These are phyloP conservation scores for Gossypioides kirkii DNA, from an alignment of 345 rosid genomes.

Conservation along the genomic window DNA sequence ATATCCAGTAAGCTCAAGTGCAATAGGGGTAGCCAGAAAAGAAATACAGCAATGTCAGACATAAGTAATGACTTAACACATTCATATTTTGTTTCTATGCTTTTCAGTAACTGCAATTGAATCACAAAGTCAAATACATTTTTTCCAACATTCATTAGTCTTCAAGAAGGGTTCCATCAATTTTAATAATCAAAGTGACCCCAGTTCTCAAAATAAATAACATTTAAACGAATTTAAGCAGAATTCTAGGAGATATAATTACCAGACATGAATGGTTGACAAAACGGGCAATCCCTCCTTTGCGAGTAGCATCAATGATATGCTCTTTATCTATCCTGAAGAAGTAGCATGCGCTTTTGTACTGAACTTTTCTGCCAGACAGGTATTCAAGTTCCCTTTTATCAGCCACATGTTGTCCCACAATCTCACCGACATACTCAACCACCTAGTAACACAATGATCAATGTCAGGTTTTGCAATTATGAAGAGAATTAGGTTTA, in stretches of 20 bases:
- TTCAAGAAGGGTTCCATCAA: background rate
- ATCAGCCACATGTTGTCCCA: conserved; percentile 46
- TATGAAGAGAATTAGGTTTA: background rate
- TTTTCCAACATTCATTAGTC: background rate
- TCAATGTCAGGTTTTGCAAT: conserved; percentile 11
- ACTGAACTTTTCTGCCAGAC: conserved; percentile 51
- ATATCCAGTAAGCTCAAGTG: background rate
- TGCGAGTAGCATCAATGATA: conserved; percentile 52
- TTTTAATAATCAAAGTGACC: background rate
- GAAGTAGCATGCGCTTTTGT: conserved; percentile 55
- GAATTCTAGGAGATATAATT: conserved; percentile 7
- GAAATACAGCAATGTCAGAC: background rate
- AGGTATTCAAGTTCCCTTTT: conserved; percentile 48
- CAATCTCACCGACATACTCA: conserved; percentile 56
- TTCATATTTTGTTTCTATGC: background rate
- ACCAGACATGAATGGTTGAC: conserved; percentile 63
- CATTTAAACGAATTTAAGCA: background rate
- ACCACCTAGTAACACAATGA: conserved; percentile 35
- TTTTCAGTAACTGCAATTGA: background rate
- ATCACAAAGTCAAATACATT: background rate
- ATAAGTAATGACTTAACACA: background rate
- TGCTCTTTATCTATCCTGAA: conserved; percentile 61
- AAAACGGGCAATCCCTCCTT: conserved; percentile 60
- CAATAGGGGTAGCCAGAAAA: background rate
- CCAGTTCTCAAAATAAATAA: background rate